Evolutionary conservation across 495 filamentous ascomycete species (phyloP).

Genomic region (Astrocystis sublimbata): DNA sequence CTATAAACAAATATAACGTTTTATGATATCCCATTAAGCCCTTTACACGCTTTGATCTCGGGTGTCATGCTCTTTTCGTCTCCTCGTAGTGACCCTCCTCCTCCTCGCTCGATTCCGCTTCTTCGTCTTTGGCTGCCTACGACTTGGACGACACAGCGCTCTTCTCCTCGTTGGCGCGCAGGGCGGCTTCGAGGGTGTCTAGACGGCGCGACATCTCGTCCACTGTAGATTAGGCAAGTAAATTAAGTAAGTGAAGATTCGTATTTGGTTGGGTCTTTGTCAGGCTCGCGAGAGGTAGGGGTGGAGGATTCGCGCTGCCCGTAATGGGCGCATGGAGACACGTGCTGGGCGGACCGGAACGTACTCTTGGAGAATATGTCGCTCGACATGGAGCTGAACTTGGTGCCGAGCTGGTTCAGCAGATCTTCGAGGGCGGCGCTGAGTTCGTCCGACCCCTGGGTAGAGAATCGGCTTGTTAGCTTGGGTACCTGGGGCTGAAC

Average conservation of each 20-base stretch:
- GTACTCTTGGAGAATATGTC: constrained; percentile 88
- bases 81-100: too few species aligned
- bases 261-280: too few species aligned
- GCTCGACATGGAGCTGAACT: constrained; percentile 76
- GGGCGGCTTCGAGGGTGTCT: constrained; percentile 79
- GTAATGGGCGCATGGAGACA: neutral
- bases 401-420: constrained; percentile 76
- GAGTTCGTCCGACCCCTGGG: constrained; percentile 55
- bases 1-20: neutral
- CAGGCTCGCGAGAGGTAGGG: too few species aligned
- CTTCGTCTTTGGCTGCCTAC: constrained; percentile 29
- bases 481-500: neutral
- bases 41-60: too few species aligned
- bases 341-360: too few species aligned
- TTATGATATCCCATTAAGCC: neutral
- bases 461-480: neutral
- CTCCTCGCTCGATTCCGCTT: neutral
- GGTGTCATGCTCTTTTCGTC: too few species aligned
- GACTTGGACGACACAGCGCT: constrained; percentile 27
- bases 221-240: constrained; percentile 54
- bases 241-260: neutral
- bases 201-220: constrained; percentile 92
- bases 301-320: too few species aligned
- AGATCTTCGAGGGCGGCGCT: constrained; percentile 80
- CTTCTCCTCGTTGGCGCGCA: constrained; percentile 56